Percentiles rank a stretch among this genome's conserved stretches.
Evolutionary conservation across 2,329 filamentous ascomycete species (phyloP).

Genomic region (Neonectria ditissima): DNA sequence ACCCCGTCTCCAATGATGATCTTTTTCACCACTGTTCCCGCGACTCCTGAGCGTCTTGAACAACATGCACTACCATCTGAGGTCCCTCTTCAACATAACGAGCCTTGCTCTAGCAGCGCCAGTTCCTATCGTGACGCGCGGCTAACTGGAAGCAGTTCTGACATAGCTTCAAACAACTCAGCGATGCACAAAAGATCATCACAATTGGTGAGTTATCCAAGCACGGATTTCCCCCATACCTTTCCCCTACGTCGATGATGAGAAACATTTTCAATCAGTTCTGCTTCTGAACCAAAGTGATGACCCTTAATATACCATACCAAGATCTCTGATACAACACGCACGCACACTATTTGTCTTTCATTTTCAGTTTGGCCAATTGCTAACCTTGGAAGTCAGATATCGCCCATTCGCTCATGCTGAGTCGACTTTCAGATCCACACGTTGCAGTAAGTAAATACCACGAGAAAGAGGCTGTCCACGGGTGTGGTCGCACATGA

Average conservation of each 20-base stretch:
- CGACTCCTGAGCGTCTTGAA: conserved; percentile 71
- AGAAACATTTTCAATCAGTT: conserved; percentile 75
- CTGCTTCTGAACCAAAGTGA: conserved; percentile 79
- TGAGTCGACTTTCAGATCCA: background rate
- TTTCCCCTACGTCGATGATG: conserved; percentile 65
- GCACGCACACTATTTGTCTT: conserved; percentile 33
- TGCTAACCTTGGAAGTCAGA: conserved; percentile 31
- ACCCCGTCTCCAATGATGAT: conserved; percentile 62
- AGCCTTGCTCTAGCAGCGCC: background rate
- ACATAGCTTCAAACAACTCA: background rate
- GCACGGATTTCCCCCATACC: background rate
- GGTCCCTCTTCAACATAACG: conserved; percentile 28
- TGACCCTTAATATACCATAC: conserved; percentile 75
- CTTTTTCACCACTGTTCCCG: conserved; percentile 68
- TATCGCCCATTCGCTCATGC: too few relatives aligned
- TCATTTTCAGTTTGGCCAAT: background rate
- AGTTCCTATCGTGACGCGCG: background rate
- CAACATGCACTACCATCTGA: conserved; percentile 86
- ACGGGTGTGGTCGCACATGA: conserved; percentile 43
- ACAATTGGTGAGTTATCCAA: conserved; percentile 27
- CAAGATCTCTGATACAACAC: conserved; percentile 65
- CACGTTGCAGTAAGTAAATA: conserved; percentile 29
- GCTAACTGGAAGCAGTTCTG: conserved; percentile 12
- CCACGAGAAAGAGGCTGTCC: conserved; percentile 10
- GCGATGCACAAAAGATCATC: background rate